Conservation (phyloP, 78 protist species). For the Cavenderia fasciculata region DNA sequence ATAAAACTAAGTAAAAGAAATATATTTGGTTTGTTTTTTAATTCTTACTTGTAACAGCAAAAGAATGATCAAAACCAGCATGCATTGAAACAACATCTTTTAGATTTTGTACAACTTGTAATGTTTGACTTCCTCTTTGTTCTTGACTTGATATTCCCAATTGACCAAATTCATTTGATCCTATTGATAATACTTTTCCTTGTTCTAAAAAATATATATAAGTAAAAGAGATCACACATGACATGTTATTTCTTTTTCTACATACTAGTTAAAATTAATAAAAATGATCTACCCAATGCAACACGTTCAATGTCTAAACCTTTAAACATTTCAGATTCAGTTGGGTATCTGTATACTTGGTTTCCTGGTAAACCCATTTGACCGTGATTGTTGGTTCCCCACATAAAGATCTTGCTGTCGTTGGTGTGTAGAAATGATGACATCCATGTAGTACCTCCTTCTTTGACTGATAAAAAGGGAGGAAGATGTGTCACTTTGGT, state of each 20-base stretch:
- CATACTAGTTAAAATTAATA: constrained; percentile 32
- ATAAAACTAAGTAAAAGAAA: not conserved
- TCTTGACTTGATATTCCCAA: constrained; percentile 19
- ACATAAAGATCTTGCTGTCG: constrained; percentile 39
- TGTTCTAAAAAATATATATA: constrained; percentile 1
- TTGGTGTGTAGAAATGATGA: constrained; percentile 10
- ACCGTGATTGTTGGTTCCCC: constrained; percentile 56
- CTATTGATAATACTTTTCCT: constrained; percentile 43
- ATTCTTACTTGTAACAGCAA: constrained; percentile 33
- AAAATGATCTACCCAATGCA: constrained; percentile 40
- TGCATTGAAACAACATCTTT: constrained; percentile 15
- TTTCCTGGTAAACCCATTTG: constrained; percentile 41
- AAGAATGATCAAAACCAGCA: constrained; percentile 60
- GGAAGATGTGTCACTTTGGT: constrained; percentile 37
- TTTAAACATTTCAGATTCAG: constrained; percentile 12
- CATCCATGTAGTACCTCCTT: constrained; percentile 13
- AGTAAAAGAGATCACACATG: not conserved
- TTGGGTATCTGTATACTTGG: constrained; percentile 32
- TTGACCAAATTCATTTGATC: constrained; percentile 68
- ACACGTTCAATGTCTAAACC: constrained; percentile 8
- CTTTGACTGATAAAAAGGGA: constrained; percentile 19
- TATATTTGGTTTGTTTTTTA: not conserved
- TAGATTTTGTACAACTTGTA: not conserved
- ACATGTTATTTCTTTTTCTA: not conserved
- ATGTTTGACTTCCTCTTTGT: constrained; percentile 5